phyloP scores from a whole-genome alignment of 805 yeast genomes.

The Wickerhamomyces rabaulensis region DNA sequence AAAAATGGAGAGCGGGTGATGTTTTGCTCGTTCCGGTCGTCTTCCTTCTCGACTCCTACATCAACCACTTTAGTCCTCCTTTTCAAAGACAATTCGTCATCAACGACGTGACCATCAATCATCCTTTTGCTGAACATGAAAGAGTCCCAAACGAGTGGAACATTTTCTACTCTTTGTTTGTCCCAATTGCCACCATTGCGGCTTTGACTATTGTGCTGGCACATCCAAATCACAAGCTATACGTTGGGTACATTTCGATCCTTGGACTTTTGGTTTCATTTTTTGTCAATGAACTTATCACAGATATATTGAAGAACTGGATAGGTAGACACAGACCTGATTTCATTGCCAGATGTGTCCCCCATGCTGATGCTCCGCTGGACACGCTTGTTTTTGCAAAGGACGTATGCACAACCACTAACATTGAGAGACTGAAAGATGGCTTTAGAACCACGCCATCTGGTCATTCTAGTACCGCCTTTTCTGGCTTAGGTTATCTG shows the following conservation, averaged over 20 bases:
- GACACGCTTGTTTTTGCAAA: slow-evolving; percentile 51
- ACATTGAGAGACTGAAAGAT: slow-evolving; percentile 43
- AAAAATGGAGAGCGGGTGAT: slow-evolving; percentile 37
- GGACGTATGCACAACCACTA: slow-evolving; percentile 58
- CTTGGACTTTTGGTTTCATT: slow-evolving; percentile 63
- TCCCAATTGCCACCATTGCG: slow-evolving; percentile 42
- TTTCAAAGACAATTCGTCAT: slow-evolving; percentile 74
- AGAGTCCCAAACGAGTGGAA: slow-evolving; percentile 57
- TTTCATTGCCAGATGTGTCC: slow-evolving; percentile 79
- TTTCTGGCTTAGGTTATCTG: slow-evolving; percentile 60
- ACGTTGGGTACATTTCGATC: slow-evolving; percentile 57
- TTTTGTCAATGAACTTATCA: slow-evolving; percentile 53
- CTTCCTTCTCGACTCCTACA: slow-evolving; percentile 27
- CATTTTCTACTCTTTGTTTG: slow-evolving; percentile 44
- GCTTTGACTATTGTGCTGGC: slow-evolving; percentile 27
- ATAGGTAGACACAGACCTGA: slow-evolving; percentile 93
- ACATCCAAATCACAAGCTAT: slow-evolving; percentile 46
- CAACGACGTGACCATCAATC: slow-evolving; percentile 71
- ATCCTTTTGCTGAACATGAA: slow-evolving; percentile 75
- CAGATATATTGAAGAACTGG: slow-evolving; percentile 75
- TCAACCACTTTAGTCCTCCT: slow-evolving; percentile 41
- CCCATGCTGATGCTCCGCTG: slow-evolving; percentile 52
- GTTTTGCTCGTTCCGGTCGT: slow-evolving; percentile 27
- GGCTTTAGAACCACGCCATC: slow-evolving; percentile 83
- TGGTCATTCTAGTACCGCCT: slow-evolving; percentile 72